Evolutionary conservation across 73 alveolate species (phyloP).

Genomic region (Symbiodinium natans): DNA sequence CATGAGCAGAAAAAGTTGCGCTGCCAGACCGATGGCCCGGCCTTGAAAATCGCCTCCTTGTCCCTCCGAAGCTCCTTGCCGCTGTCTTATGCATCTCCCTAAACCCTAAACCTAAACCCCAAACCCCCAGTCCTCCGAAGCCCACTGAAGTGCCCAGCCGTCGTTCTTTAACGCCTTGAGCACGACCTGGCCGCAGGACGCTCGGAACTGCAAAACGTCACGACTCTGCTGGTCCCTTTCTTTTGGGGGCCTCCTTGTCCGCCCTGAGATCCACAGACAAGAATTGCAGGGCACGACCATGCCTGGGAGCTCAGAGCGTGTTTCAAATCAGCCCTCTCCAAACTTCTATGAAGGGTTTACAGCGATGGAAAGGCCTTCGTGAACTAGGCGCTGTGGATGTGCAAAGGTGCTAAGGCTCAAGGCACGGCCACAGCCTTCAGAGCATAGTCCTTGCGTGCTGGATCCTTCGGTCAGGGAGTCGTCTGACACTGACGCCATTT

Average conservation of each 20-base stretch:
- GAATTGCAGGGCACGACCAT: slow-evolving; percentile 86
- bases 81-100: not conserved
- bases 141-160: slow-evolving; percentile 93
- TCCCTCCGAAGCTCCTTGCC: slow-evolving; percentile 51
- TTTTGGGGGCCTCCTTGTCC: slow-evolving; percentile 34
- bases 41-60: slow-evolving; percentile 60
- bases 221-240: no score
- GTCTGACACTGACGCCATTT: no score
- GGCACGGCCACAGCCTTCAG: slow-evolving; percentile 65
- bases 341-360: no score
- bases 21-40: no score
- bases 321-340: no score
- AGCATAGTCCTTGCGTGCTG: slow-evolving; percentile 85
- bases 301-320: slow-evolving; percentile 47
- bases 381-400: no score
- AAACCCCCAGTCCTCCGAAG: slow-evolving; percentile 26
- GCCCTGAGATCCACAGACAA: slow-evolving; percentile 29
- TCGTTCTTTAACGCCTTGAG: slow-evolving; percentile 45
- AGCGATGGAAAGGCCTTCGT: no score
- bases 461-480: no score
- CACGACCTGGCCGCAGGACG: slow-evolving; percentile 25
- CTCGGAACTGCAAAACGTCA: not conserved
- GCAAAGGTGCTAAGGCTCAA: no score
- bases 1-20: no score
- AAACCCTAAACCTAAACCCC: not conserved